phyloP scores from a whole-genome alignment of 768 basidiomycete genomes.

The Termitomyces sp. region DNA sequence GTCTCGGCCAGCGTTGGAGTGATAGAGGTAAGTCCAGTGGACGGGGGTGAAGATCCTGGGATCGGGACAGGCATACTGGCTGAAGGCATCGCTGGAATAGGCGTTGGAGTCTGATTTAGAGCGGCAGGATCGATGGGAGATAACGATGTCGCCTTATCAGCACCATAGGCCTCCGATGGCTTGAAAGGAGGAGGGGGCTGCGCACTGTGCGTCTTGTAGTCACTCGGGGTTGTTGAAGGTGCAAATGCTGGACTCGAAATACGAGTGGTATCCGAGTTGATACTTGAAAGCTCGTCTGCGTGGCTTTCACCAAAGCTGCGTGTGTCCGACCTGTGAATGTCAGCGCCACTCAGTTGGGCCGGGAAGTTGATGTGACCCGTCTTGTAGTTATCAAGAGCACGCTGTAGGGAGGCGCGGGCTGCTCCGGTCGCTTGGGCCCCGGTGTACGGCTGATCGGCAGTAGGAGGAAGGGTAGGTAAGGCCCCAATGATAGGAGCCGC shows the following conservation, averaged over 20 bases:
- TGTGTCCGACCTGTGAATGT: conserved; percentile 67
- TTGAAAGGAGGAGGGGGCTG: conserved; percentile 13
- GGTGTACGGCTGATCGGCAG: conserved; percentile 46
- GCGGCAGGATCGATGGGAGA: conserved; percentile 21
- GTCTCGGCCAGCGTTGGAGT: conserved; percentile 72
- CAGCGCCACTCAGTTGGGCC: conserved; percentile 38
- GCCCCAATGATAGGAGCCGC: conserved; percentile 55
- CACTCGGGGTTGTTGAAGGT: conserved; percentile 39
- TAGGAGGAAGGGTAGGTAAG: conserved; percentile 67
- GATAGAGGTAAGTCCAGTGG: conserved; percentile 23
- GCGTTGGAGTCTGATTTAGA: conserved; percentile 15
- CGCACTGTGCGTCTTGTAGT: conserved; percentile 12
- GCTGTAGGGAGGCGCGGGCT: conserved; percentile 69
- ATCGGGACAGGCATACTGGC: conserved; percentile 24
- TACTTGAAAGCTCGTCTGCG: conserved; percentile 62
- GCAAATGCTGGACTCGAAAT: conserved; percentile 23
- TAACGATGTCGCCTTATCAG: conserved; percentile 17
- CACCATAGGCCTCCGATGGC: conserved; percentile 8
- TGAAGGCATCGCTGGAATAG: conserved; percentile 20
- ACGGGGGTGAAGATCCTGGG: conserved; percentile 25
- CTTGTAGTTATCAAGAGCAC: conserved; percentile 74
- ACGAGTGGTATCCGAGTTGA: conserved; percentile 29
- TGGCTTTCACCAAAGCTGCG: conserved; percentile 85
- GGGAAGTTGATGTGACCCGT: conserved; percentile 58
- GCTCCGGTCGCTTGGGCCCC: conserved; percentile 62